A percentile compares a stretch with the other conserved stretches of the same genome.
Conservation (phyloP, 805 yeast genomes). For the Wickerhamiella spandovensis region DNA sequence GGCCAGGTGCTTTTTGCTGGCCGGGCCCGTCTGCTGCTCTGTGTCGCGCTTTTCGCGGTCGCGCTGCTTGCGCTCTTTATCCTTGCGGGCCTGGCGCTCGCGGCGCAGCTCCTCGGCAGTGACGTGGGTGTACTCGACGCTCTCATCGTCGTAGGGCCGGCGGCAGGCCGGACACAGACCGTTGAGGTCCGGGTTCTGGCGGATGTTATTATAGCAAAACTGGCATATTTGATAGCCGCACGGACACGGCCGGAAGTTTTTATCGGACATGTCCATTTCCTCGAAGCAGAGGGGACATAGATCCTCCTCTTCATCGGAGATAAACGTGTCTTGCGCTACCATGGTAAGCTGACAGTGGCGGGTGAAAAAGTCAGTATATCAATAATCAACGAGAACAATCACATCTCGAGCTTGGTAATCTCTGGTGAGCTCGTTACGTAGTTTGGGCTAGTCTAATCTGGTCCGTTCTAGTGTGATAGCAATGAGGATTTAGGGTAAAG, state of each 20-base stretch:
- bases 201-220: conserved; percentile 92
- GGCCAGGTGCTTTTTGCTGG: conserved; percentile 66
- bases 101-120: conserved; percentile 77
- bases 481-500: too few species aligned
- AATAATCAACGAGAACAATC: too few species aligned
- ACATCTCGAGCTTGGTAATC: too few species aligned
- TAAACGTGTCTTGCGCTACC: conserved; percentile 33
- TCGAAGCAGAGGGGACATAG: conserved; percentile 89
- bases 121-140: conserved; percentile 72
- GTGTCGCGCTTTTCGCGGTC: conserved; percentile 88
- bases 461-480: too few species aligned
- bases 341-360: neutral
- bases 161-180: conserved; percentile 98
- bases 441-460: too few species aligned
- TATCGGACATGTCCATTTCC: conserved; percentile 93
- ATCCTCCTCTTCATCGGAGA: conserved; percentile 73
- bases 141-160: conserved; percentile 82
- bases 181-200: conserved; percentile 88
- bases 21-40: conserved; percentile 42
- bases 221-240: conserved; percentile 98
- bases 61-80: conserved; percentile 55
- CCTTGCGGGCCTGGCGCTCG: conserved; percentile 71
- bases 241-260: conserved; percentile 97
- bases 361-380: neutral
- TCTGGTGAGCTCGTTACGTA: too few species aligned